Percentiles rank a stretch among this genome's conserved stretches.
These are phyloP conservation scores for Vicia villosa DNA, from an alignment of 306 rosid genomes.

Conservation along the genomic window DNA sequence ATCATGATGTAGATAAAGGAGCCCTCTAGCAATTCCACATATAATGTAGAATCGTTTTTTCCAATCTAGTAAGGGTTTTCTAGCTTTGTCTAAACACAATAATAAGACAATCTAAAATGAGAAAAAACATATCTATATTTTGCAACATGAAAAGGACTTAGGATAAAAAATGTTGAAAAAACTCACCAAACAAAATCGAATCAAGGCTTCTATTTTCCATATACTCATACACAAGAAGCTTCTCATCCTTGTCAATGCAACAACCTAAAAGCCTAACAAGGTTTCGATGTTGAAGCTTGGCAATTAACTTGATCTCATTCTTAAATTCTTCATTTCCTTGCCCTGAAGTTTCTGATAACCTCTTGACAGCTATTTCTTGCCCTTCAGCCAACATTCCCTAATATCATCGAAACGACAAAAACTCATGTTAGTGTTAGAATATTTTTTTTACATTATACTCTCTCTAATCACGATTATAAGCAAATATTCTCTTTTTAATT, in stretches of 20 bases:
- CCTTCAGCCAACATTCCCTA: constrained; percentile 67
- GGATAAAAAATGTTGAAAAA: background rate
- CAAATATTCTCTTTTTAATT: too few species aligned
- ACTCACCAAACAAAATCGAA: constrained; percentile 62
- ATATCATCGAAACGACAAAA: constrained; percentile 4
- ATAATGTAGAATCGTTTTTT: constrained; percentile 57
- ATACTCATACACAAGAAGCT: constrained; percentile 71
- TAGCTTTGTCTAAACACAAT: constrained; percentile 42
- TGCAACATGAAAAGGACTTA: background rate
- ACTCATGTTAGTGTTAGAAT: constrained; percentile 33
- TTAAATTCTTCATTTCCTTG: constrained; percentile 78
- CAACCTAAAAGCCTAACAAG: constrained; percentile 72
- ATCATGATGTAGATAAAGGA: constrained; percentile 79
- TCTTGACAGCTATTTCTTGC: constrained; percentile 72
- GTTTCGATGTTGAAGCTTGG: constrained; percentile 73
- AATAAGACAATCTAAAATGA: too few species aligned
- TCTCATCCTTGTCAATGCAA: constrained; percentile 61
- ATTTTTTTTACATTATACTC: background rate
- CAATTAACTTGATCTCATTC: constrained; percentile 68
- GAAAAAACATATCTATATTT: background rate
- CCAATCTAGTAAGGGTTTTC: constrained; percentile 50
- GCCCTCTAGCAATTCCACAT: constrained; percentile 74
- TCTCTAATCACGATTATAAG: too few species aligned
- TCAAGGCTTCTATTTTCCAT: constrained; percentile 77
- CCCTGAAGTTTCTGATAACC: constrained; percentile 60